Evolutionary conservation across 1,284 basidiomycete genomes (phyloP).

Genomic region (Sphagnurus paluster): DNA sequence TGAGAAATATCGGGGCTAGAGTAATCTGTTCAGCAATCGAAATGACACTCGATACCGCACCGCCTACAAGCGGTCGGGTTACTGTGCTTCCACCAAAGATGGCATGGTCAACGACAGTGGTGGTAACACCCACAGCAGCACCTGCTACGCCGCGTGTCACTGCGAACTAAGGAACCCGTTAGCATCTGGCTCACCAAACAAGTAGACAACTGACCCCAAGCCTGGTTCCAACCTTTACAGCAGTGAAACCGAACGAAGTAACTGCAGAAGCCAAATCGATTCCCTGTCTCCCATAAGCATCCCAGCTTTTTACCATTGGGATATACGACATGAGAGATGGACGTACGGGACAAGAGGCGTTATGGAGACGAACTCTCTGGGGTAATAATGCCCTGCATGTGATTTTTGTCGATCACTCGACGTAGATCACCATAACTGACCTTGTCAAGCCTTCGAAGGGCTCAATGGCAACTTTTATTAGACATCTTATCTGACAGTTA

Average conservation of each 20-base stretch:
- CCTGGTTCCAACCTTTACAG: conserved; percentile 65
- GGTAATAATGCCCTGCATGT: conserved; percentile 2
- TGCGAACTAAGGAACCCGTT: conserved; percentile 51
- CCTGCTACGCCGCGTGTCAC: conserved; percentile 63
- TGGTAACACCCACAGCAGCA: conserved; percentile 55
- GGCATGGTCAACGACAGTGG: conserved; percentile 59
- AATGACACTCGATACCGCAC: conserved; percentile 60
- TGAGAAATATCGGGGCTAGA: conserved; percentile 69
- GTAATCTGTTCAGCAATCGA: conserved; percentile 68
- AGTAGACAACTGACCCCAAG: conserved; percentile 52
- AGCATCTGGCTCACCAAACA: not conserved
- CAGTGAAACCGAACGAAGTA: conserved; percentile 61
- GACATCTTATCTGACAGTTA: no score
- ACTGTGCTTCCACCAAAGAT: conserved; percentile 61
- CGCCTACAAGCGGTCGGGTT: conserved; percentile 54
- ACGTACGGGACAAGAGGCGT: conserved; percentile 11
- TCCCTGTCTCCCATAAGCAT: conserved; percentile 58
- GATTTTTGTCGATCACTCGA: no score
- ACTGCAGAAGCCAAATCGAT: conserved; percentile 65
- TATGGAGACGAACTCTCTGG: not conserved
- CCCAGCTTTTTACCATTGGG: conserved; percentile 48
- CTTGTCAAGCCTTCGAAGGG: no score
- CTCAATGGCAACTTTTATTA: no score
- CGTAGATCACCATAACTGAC: no score
- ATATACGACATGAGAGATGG: conserved; percentile 15